Base-by-base conservation (phyloP, 306 rosid species). In the Quercus rubra region DNA sequence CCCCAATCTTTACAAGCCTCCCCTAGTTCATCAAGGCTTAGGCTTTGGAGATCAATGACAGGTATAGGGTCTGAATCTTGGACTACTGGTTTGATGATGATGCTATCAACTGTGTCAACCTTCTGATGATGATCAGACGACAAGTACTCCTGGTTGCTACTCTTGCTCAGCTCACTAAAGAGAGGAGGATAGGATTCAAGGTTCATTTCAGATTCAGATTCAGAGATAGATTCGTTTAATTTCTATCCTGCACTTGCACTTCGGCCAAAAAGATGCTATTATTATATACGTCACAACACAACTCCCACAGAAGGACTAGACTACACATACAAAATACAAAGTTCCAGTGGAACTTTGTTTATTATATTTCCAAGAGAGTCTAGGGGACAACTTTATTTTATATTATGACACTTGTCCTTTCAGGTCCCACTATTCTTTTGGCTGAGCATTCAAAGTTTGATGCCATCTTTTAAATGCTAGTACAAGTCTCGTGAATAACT, bases 1-100 rank as follows among this genome's bases (percentile, higher is more conserved):
- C 97, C 97, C 95, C 95, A 92, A 33, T 83, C 74, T 74, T 81
- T 78, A 76, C 95, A 92, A 49, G 90, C 92, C 68, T 87, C 88
- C 1, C 43, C 92, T 12, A 90, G 77, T 28, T 49, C 66, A 4
- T 74, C 85, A 5, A 17, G 71, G 46, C 55, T 57, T 18, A 87
- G 79, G 79, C 70, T 18, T 33, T 81, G 69, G 17, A 90, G 88
- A 83, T 92, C 97, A 64, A 92, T 80, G 7, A 70, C 62, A 0
- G 97, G 95, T 3, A 92, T 55, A 0, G 80, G 84, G 75, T 85
- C 90, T 35, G 62, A 64, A 15, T 64, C 54, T 1, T 12, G n/a
- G 19, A 2, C 63, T 7, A 6, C 41, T 5, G 66, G 28, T 23
- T 46, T 18, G 81, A 77, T 12, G 10, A 3, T 28, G 10, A 5